Base-by-base conservation (phyloP, 768 basidiomycete genomes). In the Boletus subcaerulescens region DNA sequence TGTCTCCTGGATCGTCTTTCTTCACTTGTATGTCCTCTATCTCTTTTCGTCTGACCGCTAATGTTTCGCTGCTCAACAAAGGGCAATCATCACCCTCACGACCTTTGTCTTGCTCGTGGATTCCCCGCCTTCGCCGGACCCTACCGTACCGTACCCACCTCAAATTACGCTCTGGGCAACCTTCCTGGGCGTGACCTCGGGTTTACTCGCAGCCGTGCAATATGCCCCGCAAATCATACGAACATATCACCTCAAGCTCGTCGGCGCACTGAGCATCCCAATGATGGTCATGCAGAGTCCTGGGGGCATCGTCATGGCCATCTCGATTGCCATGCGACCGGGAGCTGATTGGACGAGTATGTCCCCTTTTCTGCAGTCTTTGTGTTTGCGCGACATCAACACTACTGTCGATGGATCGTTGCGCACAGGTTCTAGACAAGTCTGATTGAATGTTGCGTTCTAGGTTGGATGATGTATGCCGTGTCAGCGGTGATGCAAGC, bases 251-350 rank as follows among this genome's bases (percentile, higher is more conserved):
- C 71, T 80, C 31, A 88, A 85, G 64, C 80, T 96, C 13, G 94
- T 98, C 10, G 96, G 96, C 3, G 93, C 93, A 0, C 76, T 98
- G 15, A 94, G 92, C 65, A 90, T 99, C 53, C 88, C 89, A 1
- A 98, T 93, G 85, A 98, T 99, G 96, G 73, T 83, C 45, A 91
- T 99, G 15, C 96, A 98, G 71, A 92, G 84, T 13, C 94, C 94
- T 4, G 95, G 94, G 4, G 87, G 90, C 1, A 74, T 91, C 4
- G 66, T 91, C n/a, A 95, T 98, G 87, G 88, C 91, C 7, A 58
- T 86, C 5, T 90, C 86, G 58, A 90, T 93, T 53, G 89, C 87
- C 8, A 72, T 91, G 24, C 75, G 89, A 52, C 87, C 88, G 2
- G 87, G 87, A 0, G 91, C 89, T 0, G 85, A 92, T 64, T 93